A percentile compares a stretch with the other conserved stretches of the same genome.
These are phyloP conservation scores for Trametes versicolor DNA, from an alignment of 1,284 basidiomycete genomes.

Conservation along the genomic window DNA sequence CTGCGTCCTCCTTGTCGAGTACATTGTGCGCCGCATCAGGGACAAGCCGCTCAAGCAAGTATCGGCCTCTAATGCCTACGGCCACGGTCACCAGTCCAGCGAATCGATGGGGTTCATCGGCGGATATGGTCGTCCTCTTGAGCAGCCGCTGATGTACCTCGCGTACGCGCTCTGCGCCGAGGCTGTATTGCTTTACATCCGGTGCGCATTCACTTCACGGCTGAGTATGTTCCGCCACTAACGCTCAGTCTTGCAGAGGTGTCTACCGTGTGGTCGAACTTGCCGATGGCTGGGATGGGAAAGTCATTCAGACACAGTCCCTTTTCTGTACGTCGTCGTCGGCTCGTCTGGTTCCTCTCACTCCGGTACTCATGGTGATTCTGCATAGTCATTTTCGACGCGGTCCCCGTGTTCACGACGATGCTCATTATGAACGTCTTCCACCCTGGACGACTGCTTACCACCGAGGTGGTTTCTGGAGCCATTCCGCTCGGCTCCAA, in stretches of 20 bases:
- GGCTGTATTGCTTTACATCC: constrained; percentile 47
- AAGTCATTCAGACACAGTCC: constrained; percentile 57
- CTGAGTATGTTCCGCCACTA: background rate
- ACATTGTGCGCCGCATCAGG: constrained; percentile 49
- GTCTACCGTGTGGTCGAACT: constrained; percentile 61
- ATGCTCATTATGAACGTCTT: constrained; percentile 61
- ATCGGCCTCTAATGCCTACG: background rate
- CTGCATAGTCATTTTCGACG: constrained; percentile 60
- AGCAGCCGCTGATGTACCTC: constrained; percentile 42
- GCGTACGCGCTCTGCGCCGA: constrained; percentile 44
- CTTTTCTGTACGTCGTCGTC: constrained; percentile 55
- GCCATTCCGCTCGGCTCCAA: constrained; percentile 1
- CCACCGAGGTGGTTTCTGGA: background rate
- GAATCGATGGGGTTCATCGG: background rate
- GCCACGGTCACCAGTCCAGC: background rate
- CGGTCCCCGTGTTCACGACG: constrained; percentile 62
- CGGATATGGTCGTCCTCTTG: background rate
- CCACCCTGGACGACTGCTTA: constrained; percentile 58
- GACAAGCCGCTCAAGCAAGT: constrained; percentile 43
- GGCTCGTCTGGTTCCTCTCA: background rate
- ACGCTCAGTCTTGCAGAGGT: constrained; percentile 40
- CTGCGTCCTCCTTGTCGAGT: constrained; percentile 52
- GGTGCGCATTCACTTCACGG: constrained; percentile 35
- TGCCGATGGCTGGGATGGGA: constrained; percentile 59
- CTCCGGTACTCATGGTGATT: background rate